Evolutionary conservation across 2,329 filamentous ascomycete genomes (phyloP).

Genomic region (Neonectria ditissima): DNA sequence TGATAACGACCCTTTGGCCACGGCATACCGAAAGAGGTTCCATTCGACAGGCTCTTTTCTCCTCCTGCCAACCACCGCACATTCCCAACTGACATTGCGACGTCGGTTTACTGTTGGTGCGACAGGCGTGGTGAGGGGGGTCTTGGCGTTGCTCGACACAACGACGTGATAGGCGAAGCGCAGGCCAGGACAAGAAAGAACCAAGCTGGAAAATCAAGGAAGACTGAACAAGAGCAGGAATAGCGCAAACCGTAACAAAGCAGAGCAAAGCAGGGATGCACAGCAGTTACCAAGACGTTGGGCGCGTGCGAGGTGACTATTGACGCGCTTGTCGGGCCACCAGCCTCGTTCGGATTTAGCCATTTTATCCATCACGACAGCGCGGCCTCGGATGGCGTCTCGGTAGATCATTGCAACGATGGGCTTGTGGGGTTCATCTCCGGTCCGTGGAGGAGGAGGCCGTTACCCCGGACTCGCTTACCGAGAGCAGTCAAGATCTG

Average conservation of each 20-base stretch:
- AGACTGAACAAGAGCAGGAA: background rate
- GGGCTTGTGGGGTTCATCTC: background rate
- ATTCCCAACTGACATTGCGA: constrained; percentile 24
- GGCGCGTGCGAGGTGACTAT: background rate
- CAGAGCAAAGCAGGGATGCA: background rate
- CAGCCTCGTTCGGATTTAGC: background rate
- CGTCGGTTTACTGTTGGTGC: background rate
- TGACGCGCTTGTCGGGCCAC: background rate
- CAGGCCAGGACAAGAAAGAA: background rate
- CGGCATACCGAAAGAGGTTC: constrained; percentile 34
- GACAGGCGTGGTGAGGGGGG: background rate
- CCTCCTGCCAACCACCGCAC: constrained; percentile 26
- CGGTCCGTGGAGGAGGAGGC: constrained; percentile 3
- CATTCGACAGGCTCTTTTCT: constrained; percentile 17
- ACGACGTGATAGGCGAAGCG: no score
- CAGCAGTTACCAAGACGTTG: background rate
- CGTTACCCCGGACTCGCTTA: constrained; percentile 14
- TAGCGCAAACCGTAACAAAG: background rate
- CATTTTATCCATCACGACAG: background rate
- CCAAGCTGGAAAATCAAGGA: background rate
- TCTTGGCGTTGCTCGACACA: background rate
- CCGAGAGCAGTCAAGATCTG: background rate
- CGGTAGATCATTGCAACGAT: constrained; percentile 17
- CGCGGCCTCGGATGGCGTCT: background rate
- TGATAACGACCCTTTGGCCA: constrained; percentile 31